phyloP scores from a whole-genome alignment of 1,139 yeast genomes.

The Sugiyamaella pinicola region DNA sequence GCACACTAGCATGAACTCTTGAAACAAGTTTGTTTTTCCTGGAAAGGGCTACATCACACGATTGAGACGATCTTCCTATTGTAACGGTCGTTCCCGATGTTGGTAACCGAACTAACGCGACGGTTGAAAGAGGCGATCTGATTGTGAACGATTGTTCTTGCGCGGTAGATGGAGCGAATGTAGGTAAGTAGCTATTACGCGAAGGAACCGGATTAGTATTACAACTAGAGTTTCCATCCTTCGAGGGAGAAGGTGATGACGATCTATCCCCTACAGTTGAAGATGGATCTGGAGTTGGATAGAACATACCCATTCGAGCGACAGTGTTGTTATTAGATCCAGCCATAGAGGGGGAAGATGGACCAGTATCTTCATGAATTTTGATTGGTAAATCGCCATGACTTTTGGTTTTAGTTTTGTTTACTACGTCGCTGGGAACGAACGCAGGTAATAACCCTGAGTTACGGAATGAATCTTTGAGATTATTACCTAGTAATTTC shows the following conservation, averaged over 20 bases:
- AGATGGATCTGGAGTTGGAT: conserved; percentile 39
- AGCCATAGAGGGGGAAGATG: conserved; percentile 18
- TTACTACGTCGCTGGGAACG: conserved; percentile 23
- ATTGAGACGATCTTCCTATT: conserved; percentile 67
- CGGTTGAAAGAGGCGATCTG: conserved; percentile 39
- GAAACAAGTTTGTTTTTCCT: conserved; percentile 64
- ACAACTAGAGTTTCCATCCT: not conserved
- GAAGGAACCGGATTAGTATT: not conserved
- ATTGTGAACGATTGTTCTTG: conserved; percentile 29
- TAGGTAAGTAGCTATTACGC: conserved; percentile 15
- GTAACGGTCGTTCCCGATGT: conserved; percentile 40
- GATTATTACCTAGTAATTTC: not conserved
- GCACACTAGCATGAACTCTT: conserved; percentile 59
- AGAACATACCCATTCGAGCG: conserved; percentile 23
- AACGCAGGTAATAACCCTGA: conserved; percentile 32
- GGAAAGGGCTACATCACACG: conserved; percentile 59
- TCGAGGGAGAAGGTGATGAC: conserved; percentile 28
- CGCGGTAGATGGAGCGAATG: conserved; percentile 28
- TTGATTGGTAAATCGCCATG: conserved; percentile 19
- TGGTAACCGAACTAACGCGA: conserved; percentile 40
- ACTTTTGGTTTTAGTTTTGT: not conserved
- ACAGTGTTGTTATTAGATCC: not conserved
- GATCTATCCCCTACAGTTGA: conserved; percentile 30
- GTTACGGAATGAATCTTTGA: not conserved
- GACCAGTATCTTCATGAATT: conserved; percentile 27